Percentiles rank a stretch among this genome's conserved stretches.
Evolutionary conservation across 768 basidiomycete species (phyloP).

Genomic region (Pleurotus citrinopileatus): DNA sequence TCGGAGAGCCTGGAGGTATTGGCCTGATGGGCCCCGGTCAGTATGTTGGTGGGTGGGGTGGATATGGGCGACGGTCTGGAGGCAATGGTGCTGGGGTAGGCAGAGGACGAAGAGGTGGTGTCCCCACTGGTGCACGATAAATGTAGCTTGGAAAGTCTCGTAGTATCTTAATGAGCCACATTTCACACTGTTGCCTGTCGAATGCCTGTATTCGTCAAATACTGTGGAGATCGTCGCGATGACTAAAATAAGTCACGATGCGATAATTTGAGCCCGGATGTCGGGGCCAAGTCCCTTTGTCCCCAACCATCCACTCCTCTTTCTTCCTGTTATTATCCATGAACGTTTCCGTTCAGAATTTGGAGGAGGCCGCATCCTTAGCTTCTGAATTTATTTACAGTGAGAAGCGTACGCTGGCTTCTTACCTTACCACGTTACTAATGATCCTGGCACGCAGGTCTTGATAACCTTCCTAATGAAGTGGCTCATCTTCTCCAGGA

Average conservation of each 20-base stretch:
- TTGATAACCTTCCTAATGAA: conserved; percentile 46
- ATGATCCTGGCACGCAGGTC: conserved; percentile 25
- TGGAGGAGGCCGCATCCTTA: conserved; percentile 42
- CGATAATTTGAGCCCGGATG: too few relatives aligned
- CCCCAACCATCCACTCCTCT: not conserved
- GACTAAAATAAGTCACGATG: conserved; percentile 7
- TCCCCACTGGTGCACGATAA: conserved; percentile 10
- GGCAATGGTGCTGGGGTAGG: conserved; percentile 33
- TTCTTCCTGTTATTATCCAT: not conserved
- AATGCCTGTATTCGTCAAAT: not conserved
- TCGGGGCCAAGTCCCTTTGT: too few relatives aligned
- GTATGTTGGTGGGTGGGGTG: conserved; percentile 74
- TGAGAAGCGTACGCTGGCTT: conserved; percentile 17
- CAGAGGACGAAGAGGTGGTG: conserved; percentile 23
- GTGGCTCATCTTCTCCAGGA: conserved; percentile 44
- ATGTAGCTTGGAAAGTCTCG: not conserved
- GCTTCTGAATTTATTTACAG: conserved; percentile 46
- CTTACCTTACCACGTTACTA: not conserved
- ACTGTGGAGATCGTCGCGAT: not conserved
- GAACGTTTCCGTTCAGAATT: conserved; percentile 22
- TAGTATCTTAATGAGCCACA: not conserved
- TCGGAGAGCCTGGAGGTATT: conserved; percentile 81
- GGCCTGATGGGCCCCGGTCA: conserved; percentile 77
- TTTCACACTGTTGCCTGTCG: not conserved
- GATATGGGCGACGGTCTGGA: conserved; percentile 52